Evolutionary conservation across 768 basidiomycete species (phyloP), one percentile per base, ranked within the genome.

Genomic region (Lentinula detonsa): DNA sequence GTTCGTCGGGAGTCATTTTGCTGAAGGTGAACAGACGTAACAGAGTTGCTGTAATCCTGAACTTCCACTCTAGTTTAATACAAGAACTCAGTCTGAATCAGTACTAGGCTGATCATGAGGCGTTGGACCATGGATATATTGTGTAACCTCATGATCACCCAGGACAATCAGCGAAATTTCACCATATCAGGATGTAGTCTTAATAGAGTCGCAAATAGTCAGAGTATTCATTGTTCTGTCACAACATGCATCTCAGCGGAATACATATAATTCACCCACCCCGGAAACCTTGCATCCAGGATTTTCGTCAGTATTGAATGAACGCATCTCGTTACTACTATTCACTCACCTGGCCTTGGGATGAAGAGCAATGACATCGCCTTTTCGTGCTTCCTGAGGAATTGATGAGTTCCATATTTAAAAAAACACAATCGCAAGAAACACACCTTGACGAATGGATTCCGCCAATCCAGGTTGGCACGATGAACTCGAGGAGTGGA

Each of bases 381-480:
- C 55, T 56, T 28, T 56, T 56, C 39, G 37, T 11, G 55, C 55
- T 13, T 56, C 55, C 55, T 56, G 13, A 23, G 18, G 23, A 5
- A 42, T 7, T 5, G 43, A 42, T 43, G 40, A 28, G 53, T 39
- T 18, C 4, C 7, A 10, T 18, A 18, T 2, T 40, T 21, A 21
- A 21, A 34, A 1, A 34, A 6, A 28, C 18, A 13, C 23, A 21
- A 37, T 2, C 5, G 9, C 40, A 13, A 54, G 18, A n/a, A 13
- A 56, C 55, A 9, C 15, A 56, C 55, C 21, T 56, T 59, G 34
- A 59, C 43, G 21, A 59, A 59, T 4, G 58, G 58, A 50, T 59
- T 49, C 6, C 58, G 58, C 37, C 50, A 52, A 51, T 59, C 58
- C 34, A 59, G 11, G n/a, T 49, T 59, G 4, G 18, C 34, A 35